These are phyloP conservation scores for Moniliophthora roreri DNA, from an alignment of 1,284 basidiomycete genomes.

Conservation along the genomic window DNA sequence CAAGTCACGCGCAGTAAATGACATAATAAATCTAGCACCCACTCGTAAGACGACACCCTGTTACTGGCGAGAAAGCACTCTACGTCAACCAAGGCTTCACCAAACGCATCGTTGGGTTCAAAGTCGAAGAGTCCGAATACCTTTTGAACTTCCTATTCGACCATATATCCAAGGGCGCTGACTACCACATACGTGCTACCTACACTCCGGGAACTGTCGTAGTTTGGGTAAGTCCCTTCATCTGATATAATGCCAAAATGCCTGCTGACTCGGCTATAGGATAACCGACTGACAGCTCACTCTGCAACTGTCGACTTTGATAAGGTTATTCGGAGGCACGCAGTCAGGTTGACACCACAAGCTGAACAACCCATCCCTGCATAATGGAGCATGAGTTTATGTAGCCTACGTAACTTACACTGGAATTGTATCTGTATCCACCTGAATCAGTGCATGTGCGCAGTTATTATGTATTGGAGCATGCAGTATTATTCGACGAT, in stretches of 20 bases:
- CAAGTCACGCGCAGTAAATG: not conserved
- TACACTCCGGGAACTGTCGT: slow-evolving; percentile 40
- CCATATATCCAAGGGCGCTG: slow-evolving; percentile 33
- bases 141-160: slow-evolving; percentile 47
- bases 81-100: slow-evolving; percentile 67
- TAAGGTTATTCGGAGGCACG: slow-evolving; percentile 42
- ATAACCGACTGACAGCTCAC: slow-evolving; percentile 53
- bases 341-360: slow-evolving; percentile 52
- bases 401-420: too few species aligned
- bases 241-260: not conserved
- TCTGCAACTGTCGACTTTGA: slow-evolving; percentile 48
- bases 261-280: slow-evolving; percentile 26
- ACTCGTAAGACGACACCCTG: slow-evolving; percentile 59
- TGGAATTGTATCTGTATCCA: too few species aligned
- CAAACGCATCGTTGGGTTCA: slow-evolving; percentile 64
- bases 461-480: too few species aligned
- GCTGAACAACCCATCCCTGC: slow-evolving; percentile 49
- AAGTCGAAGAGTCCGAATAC: slow-evolving; percentile 65
- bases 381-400: not conserved
- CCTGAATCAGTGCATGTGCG: too few species aligned
- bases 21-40: slow-evolving; percentile 34
- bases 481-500: too few species aligned
- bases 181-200: slow-evolving; percentile 37
- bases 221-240: slow-evolving; percentile 30
- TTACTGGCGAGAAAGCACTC: slow-evolving; percentile 66